Conservation (phyloP, 2,329 filamentous ascomycete genomes). For the Monilinia fructigena region DNA sequence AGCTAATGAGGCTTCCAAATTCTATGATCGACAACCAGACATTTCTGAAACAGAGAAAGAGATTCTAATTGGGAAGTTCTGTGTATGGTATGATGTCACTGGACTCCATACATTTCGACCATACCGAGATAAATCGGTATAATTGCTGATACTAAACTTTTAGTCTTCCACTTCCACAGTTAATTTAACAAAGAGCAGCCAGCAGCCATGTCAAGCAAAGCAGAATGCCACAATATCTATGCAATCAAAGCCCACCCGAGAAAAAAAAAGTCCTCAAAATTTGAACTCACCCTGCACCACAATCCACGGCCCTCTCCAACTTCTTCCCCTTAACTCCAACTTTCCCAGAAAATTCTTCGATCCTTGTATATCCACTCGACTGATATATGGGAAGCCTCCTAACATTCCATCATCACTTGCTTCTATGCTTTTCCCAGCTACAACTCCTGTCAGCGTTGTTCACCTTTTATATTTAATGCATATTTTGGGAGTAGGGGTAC, state of each 20-base stretch:
- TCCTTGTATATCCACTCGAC: constrained; percentile 68
- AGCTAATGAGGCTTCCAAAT: neutral
- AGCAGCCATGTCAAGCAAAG: neutral
- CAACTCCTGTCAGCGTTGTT: neutral
- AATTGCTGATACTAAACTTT: neutral
- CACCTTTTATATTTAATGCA: neutral
- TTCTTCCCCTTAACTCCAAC: constrained; percentile 46
- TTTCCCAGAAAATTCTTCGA: constrained; percentile 69
- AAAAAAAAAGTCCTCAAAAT: neutral
- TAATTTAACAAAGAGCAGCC: neutral
- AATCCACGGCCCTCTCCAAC: constrained; percentile 42
- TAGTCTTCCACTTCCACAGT: neutral
- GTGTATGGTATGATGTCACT: too few relatives aligned
- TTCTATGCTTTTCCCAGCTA: constrained; percentile 48
- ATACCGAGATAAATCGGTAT: too few relatives aligned
- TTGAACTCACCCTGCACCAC: constrained; percentile 42
- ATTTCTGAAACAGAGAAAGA: neutral
- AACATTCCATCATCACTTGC: constrained; percentile 72
- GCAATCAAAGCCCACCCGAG: neutral
- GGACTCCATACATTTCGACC: too few relatives aligned
- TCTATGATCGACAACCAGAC: neutral
- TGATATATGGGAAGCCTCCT: constrained; percentile 68
- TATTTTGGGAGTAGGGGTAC: neutral
- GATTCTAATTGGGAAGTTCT: too few relatives aligned
- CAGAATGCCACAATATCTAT: neutral